Conservation (phyloP, 2,329 filamentous ascomycete genomes). For the Dactylonectria macrodidyma region DNA sequence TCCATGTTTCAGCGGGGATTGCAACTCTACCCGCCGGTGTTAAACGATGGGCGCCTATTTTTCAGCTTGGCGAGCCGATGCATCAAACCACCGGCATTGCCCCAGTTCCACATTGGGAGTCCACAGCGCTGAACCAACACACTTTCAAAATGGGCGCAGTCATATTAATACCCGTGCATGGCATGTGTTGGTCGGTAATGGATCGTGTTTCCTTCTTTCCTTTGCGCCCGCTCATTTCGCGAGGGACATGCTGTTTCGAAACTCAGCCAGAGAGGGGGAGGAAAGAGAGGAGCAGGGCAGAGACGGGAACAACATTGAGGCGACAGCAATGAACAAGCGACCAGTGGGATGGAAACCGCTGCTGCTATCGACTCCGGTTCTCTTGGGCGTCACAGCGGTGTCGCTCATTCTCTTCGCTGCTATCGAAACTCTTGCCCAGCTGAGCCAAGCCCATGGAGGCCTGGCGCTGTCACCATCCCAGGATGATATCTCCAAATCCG, state of each 20-base stretch:
- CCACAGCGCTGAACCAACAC: not conserved
- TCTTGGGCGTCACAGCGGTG: not conserved
- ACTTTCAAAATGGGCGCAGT: not conserved
- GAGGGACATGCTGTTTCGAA: not conserved
- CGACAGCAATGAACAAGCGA: not conserved
- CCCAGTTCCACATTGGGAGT: not conserved
- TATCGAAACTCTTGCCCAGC: conserved; percentile 10
- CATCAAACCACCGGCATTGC: too few relatives aligned
- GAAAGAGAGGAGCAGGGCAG: not conserved
- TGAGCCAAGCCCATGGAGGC: not conserved
- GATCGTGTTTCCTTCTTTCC: not conserved
- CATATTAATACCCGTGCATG: not conserved
- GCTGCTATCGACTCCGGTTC: not conserved
- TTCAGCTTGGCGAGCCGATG: not conserved
- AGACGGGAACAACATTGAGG: not conserved
- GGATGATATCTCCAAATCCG: not conserved
- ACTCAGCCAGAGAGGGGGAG: not conserved
- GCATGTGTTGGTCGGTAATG: not conserved
- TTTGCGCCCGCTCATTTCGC: not conserved
- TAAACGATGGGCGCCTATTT: too few relatives aligned
- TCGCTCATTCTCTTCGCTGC: not conserved
- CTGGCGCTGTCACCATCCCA: not conserved
- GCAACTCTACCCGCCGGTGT: too few relatives aligned
- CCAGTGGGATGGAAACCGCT: not conserved
- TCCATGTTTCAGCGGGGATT: not conserved